Evolutionary conservation across 768 basidiomycete species (phyloP).

Genomic region (Phallus indusiatus): DNA sequence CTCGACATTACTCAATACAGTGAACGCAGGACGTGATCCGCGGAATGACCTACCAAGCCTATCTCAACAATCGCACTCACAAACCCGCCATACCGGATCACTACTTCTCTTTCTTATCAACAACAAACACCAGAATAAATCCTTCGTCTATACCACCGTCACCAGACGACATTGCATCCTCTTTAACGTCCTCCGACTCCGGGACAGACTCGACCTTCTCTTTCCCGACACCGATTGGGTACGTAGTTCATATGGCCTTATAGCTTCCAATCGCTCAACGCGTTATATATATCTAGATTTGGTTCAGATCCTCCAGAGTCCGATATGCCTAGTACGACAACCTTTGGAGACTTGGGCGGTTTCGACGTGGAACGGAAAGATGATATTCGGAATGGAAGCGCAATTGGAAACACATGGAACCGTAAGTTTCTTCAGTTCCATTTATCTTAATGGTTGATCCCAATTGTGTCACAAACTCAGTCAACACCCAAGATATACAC

Average conservation of each 20-base stretch:
- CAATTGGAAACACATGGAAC: neutral
- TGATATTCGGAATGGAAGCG: neutral
- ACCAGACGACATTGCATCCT: neutral
- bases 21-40: no score
- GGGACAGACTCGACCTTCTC: neutral
- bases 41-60: neutral
- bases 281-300: neutral
- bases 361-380: neutral
- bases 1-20: no score
- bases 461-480: no score
- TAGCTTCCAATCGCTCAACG: no score
- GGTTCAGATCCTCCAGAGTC: neutral
- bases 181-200: neutral
- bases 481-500: no score
- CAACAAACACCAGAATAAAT: neutral
- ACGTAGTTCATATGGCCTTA: neutral
- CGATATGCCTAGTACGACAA: neutral
- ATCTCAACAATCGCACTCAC: neutral
- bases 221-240: neutral
- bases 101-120: neutral
- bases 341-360: neutral
- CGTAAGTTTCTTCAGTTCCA: neutral
- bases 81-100: neutral
- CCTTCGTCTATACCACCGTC: neutral
- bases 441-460: no score